These are phyloP conservation scores for Arthonia radiata DNA, from an alignment of 495 filamentous ascomycete species.

Conservation along the genomic window DNA sequence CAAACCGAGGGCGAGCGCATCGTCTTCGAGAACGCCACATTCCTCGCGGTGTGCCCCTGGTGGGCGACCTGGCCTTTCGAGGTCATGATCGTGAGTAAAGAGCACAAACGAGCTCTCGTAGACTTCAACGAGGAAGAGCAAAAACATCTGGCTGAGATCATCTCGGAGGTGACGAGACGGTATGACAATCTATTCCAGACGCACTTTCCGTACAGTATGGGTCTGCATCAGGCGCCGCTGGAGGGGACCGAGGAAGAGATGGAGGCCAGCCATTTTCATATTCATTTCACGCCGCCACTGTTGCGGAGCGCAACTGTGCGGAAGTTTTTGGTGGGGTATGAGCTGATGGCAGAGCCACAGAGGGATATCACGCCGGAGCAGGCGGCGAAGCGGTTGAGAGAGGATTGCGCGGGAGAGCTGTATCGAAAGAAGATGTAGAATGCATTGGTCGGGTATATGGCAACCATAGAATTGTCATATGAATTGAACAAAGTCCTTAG, in stretches of 20 bases:
- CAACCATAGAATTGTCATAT: no score
- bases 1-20: conserved; percentile 56
- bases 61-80: conserved; percentile 97
- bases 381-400: conserved; percentile 54
- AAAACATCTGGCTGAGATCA: conserved; percentile 46
- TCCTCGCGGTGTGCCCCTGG: conserved; percentile 79
- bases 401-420: conserved; percentile 51
- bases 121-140: conserved; percentile 50
- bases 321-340: conserved; percentile 87
- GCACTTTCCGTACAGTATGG: conserved; percentile 73
- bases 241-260: conserved; percentile 65
- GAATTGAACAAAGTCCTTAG: conserved; percentile 9
- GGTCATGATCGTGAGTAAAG: conserved; percentile 66
- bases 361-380: conserved; percentile 96
- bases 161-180: conserved; percentile 64
- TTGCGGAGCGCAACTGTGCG: conserved; percentile 78
- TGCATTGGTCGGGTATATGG: neutral
- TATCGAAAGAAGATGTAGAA: conserved; percentile 44
- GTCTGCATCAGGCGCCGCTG: conserved; percentile 84
- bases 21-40: conserved; percentile 62
- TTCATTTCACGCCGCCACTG: conserved; percentile 92
- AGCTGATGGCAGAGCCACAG: conserved; percentile 90
- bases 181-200: conserved; percentile 98
- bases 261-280: conserved; percentile 69
- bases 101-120: conserved; percentile 55